phyloP scores from a whole-genome alignment of 2,329 filamentous ascomycete genomes.

The Ramularia collo-cygni region DNA sequence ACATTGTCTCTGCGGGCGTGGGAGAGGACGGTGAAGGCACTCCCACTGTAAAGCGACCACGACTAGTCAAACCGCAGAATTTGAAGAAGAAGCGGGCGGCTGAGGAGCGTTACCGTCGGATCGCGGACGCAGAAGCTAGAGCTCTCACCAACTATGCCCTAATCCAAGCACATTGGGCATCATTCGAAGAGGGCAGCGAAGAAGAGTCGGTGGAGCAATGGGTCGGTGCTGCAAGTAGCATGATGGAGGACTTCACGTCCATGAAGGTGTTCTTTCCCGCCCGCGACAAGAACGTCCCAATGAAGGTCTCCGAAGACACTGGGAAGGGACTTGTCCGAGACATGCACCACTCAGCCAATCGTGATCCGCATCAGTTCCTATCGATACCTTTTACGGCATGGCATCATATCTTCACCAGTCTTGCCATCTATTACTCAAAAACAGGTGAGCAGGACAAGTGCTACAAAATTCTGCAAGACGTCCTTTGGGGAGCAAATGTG shows the following conservation, averaged over 20 bases:
- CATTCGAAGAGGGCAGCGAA: constrained; percentile 37
- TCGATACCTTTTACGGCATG: constrained; percentile 76
- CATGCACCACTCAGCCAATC: constrained; percentile 31
- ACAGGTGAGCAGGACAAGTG: constrained; percentile 61
- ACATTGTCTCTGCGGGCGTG: not conserved
- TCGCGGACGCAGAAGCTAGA: constrained; percentile 16
- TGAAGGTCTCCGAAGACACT: constrained; percentile 35
- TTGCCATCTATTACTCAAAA: constrained; percentile 68
- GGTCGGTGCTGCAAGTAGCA: constrained; percentile 51
- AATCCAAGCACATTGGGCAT: constrained; percentile 37
- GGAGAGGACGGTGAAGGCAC: not conserved
- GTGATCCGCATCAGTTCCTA: constrained; percentile 53
- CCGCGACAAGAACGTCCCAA: constrained; percentile 42
- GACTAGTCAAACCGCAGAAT: constrained; percentile 11
- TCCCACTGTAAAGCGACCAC: constrained; percentile 11
- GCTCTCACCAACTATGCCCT: constrained; percentile 33
- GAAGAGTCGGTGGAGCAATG: constrained; percentile 48
- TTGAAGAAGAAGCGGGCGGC: constrained; percentile 4
- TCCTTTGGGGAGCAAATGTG: constrained; percentile 67
- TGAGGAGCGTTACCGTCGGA: constrained; percentile 11
- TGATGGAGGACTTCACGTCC: constrained; percentile 54
- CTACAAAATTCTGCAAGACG: constrained; percentile 73
- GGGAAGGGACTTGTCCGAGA: constrained; percentile 20
- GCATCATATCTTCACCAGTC: constrained; percentile 86
- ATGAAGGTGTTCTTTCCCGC: constrained; percentile 54